A percentile compares a stretch with the other conserved stretches of the same genome.
Conservation (phyloP, 176 grass and related monocot genomes). For the Zea luxurians region DNA sequence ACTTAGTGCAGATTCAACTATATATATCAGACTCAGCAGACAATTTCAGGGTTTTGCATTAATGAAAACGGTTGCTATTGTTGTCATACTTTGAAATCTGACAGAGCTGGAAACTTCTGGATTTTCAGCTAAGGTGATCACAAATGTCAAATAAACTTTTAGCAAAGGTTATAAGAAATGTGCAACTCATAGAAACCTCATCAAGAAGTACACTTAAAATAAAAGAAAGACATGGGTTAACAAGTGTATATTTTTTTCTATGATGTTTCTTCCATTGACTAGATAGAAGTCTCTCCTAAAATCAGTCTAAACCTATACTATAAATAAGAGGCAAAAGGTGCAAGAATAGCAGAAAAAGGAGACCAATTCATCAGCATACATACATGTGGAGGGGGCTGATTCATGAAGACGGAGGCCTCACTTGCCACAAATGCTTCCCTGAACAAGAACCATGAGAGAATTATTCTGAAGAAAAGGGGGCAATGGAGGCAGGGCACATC, state of each 20-base stretch:
- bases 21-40: conserved; percentile 11
- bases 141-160: conserved; percentile 14
- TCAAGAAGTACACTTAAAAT: conserved; percentile 7
- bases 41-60: neutral
- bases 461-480: conserved; percentile 13
- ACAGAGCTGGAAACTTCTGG: conserved; percentile 5
- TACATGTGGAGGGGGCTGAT: conserved; percentile 41
- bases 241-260: neutral
- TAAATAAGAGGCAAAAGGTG: conserved; percentile 2
- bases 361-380: conserved; percentile 24
- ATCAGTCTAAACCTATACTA: neutral
- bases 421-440: conserved; percentile 26
- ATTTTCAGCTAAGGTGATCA: conserved; percentile 15
- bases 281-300: conserved; percentile 12
- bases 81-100: neutral
- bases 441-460: conserved; percentile 30
- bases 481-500: neutral
- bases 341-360: neutral
- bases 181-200: conserved; percentile 9
- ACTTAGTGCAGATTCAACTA: neutral
- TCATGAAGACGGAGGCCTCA: conserved; percentile 2
- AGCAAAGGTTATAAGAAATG: neutral
- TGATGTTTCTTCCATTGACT: neutral
- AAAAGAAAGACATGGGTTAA: neutral
- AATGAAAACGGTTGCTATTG: conserved; percentile 15